Evolutionary conservation across 805 yeast genomes (phyloP), one percentile per base, ranked within the genome.

Genomic region (Kodamaea jinghongensis): DNA sequence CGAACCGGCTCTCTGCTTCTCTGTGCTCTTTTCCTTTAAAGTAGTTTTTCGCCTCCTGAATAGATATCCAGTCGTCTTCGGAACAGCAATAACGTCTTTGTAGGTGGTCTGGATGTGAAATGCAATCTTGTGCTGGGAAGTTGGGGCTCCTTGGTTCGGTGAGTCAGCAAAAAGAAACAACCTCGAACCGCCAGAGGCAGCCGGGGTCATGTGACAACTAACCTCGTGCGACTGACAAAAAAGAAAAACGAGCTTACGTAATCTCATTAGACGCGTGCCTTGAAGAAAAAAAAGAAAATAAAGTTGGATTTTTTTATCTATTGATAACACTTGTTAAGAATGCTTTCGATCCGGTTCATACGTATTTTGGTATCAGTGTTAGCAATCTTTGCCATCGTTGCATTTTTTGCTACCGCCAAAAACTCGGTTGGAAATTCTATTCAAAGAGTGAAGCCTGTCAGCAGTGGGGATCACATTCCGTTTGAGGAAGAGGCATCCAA

Each of bases 281-380:
- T 20, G 7, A 20, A 20, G 8, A 20, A 20, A 20, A n/a, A n/a
- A n/a, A n/a, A n/a, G n/a, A n/a, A n/a, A n/a, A n/a, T n/a, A n/a
- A n/a, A n/a, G n/a, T n/a, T n/a, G n/a, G n/a, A n/a, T n/a, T n/a
- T n/a, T n/a, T n/a, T n/a, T 20, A 5, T 20, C 23, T 20, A 20
- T 20, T 12, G 32, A 32, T 32, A 32, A 32, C 35, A 32, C 35
- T 27, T 32, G 35, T 32, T 32, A 34, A 30, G 35, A 32, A 60
- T 67, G 68, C 45, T 67, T 49, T 56, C 70, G 48, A 61, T 68
- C 42, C 67, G 78, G 53, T 76, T 76, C 57, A 62, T 73, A 49
- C 78, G 85, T 44, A 70, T 76, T 44, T 47, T 76, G 11, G 55
- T 78, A 9, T 76, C 76, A 9, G 74, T 80, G 2, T 49, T 78